These are phyloP conservation scores for Claviceps citrina DNA, from an alignment of 2,329 filamentous ascomycete species.

Conservation along the genomic window DNA sequence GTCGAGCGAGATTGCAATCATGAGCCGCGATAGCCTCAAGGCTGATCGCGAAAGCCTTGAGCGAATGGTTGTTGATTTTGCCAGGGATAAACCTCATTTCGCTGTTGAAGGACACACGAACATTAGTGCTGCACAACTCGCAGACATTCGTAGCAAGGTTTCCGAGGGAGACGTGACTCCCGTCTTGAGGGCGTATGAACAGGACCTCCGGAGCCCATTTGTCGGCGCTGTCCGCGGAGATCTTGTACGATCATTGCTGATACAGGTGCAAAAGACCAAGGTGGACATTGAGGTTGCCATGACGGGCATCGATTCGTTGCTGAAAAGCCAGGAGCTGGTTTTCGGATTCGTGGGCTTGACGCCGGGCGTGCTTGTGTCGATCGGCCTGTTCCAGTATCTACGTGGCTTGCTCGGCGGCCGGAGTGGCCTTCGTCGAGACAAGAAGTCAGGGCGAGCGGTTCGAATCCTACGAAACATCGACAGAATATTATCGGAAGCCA, in stretches of 20 bases:
- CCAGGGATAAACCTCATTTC: conserved; percentile 60
- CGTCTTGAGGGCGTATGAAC: conserved; percentile 80
- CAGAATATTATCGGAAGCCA: conserved; percentile 55
- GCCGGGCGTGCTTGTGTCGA: conserved; percentile 75
- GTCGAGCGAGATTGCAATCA: conserved; percentile 85
- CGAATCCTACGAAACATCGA: conserved; percentile 78
- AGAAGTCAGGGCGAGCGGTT: conserved; percentile 53
- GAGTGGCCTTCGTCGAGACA: conserved; percentile 48
- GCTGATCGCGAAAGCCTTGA: conserved; percentile 86
- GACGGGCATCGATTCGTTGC: conserved; percentile 80
- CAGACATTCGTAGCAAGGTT: conserved; percentile 62
- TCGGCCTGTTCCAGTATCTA: conserved; percentile 60
- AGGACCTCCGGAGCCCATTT: conserved; percentile 69
- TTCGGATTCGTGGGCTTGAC: conserved; percentile 96
- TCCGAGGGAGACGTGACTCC: conserved; percentile 86
- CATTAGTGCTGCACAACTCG: conserved; percentile 54
- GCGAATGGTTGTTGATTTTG: conserved; percentile 96
- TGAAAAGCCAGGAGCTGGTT: conserved; percentile 92
- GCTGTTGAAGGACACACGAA: conserved; percentile 28
- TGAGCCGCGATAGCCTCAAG: conserved; percentile 83
- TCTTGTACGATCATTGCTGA: conserved; percentile 74
- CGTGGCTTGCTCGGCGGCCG: conserved; percentile 53
- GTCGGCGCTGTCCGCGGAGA: conserved; percentile 73
- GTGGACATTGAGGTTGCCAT: conserved; percentile 95
- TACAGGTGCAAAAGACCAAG: conserved; percentile 97